Evolutionary conservation across 1,284 basidiomycete species (phyloP), one percentile per base, ranked within the genome.

Genomic region (Moesziomyces sp.): DNA sequence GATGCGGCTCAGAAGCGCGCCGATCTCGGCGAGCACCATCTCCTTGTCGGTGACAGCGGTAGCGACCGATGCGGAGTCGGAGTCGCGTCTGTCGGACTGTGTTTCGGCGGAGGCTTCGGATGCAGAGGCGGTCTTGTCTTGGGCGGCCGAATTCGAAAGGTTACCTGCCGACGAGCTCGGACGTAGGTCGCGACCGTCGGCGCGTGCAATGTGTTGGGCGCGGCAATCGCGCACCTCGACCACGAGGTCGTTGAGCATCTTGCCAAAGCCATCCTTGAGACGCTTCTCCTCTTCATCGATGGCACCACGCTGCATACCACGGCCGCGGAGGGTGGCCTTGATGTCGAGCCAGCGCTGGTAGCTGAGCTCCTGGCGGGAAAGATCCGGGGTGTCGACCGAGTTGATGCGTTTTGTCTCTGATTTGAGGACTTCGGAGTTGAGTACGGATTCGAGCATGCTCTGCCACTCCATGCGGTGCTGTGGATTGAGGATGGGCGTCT

Each of bases 341-440:
- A 98, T 89, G 60, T 92, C 93, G 73, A 96, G 87, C 96, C 96
- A 99, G 87, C 80, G 90, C 89, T 81, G 69, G 56, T 86, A 84
- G 63, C 85, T 80, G 45, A 81, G 62, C 56, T 83, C 76, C 35
- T 71, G 58, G 14, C 76, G 66, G 42, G 68, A 74, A 44, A 64
- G 74, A 58, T 67, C 79, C 38, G 76, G 81, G 49, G 69, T 79
- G 40, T 84, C 84, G 50, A 78, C 83, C 11, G 74, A 84, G 88
- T 86, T 75, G 71, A 84, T 84, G 28, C 82, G 74, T 54, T 81
- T 80, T 48, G 82, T 83, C 58, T 84, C 82, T n/a, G 75, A 77
- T 43, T 78, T 74, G 30, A 84, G 76, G 14, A 84, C 82, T 49
- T 84, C 82, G 7, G 79, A 81, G 28, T 77, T 76, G 42, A 84